These are phyloP conservation scores for Rubus idaeus DNA, from an alignment of 306 rosid species.

Conservation along the genomic window DNA sequence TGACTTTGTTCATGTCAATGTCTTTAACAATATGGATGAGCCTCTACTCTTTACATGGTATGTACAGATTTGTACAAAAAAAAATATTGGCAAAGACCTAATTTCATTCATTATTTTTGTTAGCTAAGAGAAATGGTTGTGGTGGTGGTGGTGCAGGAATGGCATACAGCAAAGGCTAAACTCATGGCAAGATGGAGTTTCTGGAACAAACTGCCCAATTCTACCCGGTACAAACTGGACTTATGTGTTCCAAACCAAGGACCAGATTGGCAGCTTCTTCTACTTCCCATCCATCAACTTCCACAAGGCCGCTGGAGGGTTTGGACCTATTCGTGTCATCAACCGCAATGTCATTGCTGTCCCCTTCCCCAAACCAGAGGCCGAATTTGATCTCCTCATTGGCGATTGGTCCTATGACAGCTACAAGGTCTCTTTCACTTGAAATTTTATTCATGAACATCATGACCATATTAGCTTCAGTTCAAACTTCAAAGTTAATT, in stretches of 20 bases:
- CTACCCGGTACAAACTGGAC: conserved; percentile 66
- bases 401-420: conserved; percentile 73
- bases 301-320: conserved; percentile 83
- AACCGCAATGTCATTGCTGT: conserved; percentile 50
- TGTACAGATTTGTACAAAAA: background rate
- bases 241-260: conserved; percentile 63
- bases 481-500: background rate
- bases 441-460: background rate
- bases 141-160: conserved; percentile 56
- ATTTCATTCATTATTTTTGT: background rate
- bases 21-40: conserved; percentile 67
- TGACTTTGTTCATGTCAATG: conserved; percentile 56
- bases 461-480: background rate
- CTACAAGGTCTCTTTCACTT: conserved; percentile 54
- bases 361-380: conserved; percentile 77
- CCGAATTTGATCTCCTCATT: conserved; percentile 69
- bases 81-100: background rate
- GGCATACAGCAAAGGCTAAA: conserved; percentile 80
- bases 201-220: conserved; percentile 85
- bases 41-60: conserved; percentile 81
- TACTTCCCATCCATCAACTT: conserved; percentile 82
- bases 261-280: conserved; percentile 83
- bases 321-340: conserved; percentile 67
- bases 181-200: conserved; percentile 97
- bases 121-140: background rate